Conservation (phyloP, 768 basidiomycete species). For the Lactifluus volemus region DNA sequence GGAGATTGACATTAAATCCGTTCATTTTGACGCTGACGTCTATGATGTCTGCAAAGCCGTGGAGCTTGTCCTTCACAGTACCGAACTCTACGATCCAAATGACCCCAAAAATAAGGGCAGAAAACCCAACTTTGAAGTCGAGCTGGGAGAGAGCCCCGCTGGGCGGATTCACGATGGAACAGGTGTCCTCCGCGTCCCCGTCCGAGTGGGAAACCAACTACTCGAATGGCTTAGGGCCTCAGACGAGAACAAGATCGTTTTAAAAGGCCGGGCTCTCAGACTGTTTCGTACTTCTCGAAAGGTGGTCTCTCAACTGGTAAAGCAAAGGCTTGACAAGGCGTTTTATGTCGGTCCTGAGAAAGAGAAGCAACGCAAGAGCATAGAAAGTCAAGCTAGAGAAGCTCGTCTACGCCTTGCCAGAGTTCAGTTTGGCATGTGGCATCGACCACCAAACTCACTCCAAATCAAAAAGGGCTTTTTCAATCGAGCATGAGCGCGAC, state of each 20-base stretch:
- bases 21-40: slow-evolving; percentile 34
- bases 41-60: slow-evolving; percentile 52
- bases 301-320: slow-evolving; percentile 1
- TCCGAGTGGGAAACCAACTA: slow-evolving; percentile 38
- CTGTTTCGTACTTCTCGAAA: slow-evolving; percentile 15
- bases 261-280: slow-evolving; percentile 22
- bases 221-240: slow-evolving; percentile 32
- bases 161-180: slow-evolving; percentile 51
- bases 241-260: slow-evolving; percentile 21
- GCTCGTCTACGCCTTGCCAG: slow-evolving; percentile 44
- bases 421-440: slow-evolving; percentile 61
- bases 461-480: slow-evolving; percentile 34
- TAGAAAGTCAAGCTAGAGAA: slow-evolving; percentile 32
- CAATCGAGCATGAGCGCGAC: slow-evolving; percentile 58
- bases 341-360: slow-evolving; percentile 26
- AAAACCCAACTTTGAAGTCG: slow-evolving; percentile 52
- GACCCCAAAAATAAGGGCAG: slow-evolving; percentile 24
- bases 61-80: slow-evolving; percentile 47
- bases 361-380: slow-evolving; percentile 18
- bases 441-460: slow-evolving; percentile 25
- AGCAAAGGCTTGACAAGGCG: slow-evolving; percentile 24
- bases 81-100: slow-evolving; percentile 35
- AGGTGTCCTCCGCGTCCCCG: slow-evolving; percentile 29
- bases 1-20: slow-evolving; percentile 31
- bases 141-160: slow-evolving; percentile 37